Evolutionary conservation across 345 rosid genomes (phyloP), one percentile per base, ranked within the genome.

Genomic region (Balakata baccata): DNA sequence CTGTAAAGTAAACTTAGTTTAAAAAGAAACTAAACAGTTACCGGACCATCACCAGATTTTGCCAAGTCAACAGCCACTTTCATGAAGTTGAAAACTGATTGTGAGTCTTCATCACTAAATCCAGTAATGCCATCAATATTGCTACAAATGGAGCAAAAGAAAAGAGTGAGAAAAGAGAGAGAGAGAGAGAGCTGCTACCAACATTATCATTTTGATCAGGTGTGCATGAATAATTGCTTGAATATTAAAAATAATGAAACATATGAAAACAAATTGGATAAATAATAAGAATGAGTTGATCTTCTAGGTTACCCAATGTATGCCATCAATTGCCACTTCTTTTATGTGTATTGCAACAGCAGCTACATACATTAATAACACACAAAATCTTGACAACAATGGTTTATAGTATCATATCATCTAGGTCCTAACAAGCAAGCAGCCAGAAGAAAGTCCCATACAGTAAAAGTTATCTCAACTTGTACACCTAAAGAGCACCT

Each of bases 51-150:
- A 74, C 83, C 84, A 81, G 91, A 82, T 70, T 75, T 85, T 17
- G 92, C 94, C 85, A 89, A 22, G 72, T 86, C 84, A 63, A 90
- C 56, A 68, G 84, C 84, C 80, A 78, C 66, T 82, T 81, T 89
- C 93, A 90, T 92, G 84, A 83, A 89, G 59, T 73, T 80, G 77
- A 69, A 76, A 71, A 90, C 70, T 43, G 87, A 84, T 54, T 71
- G 77, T 18, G 88, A 73, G 45, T 89, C 97, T 64, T 88, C 92
- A 38, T 89, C 87, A 74, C 81, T 82, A 70, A 94, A 92, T 69
- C 98, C 92, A 84, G 85, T 77, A 73, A 92, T 87, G 70, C 98
- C 97, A 64, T 85, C 87, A 72, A 90, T 88, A 76, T 87, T 90
- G 88, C 97, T 90, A 85, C n/a, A 61, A 72, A 11, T 50, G 54